These are phyloP conservation scores for Tephrocybe sp. DNA, from an alignment of 768 basidiomycete species.

Conservation along the genomic window DNA sequence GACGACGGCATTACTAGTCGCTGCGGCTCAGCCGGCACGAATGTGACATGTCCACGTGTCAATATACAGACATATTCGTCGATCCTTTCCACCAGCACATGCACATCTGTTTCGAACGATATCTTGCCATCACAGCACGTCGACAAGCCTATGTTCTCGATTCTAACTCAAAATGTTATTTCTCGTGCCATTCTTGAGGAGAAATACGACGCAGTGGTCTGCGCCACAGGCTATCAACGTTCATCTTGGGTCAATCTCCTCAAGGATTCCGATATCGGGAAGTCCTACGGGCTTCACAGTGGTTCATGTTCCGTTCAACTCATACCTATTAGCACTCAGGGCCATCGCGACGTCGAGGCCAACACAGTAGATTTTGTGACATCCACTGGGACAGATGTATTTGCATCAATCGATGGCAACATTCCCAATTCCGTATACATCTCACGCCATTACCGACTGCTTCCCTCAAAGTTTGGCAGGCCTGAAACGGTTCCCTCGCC, in stretches of 20 bases:
- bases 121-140: not conserved
- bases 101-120: not conserved
- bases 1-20: constrained; percentile 41
- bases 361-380: constrained; percentile 21
- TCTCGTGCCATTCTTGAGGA: constrained; percentile 28
- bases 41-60: constrained; percentile 27
- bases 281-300: constrained; percentile 33
- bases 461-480: constrained; percentile 24
- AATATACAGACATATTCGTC: constrained; percentile 37
- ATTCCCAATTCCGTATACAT: constrained; percentile 29
- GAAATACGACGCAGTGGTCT: constrained; percentile 48
- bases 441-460: constrained; percentile 41
- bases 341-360: constrained; percentile 11
- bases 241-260: constrained; percentile 45
- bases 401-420: constrained; percentile 14
- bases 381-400: constrained; percentile 22
- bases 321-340: constrained; percentile 19
- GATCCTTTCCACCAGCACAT: constrained; percentile 29
- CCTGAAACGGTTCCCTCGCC: not conserved
- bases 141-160: constrained; percentile 9
- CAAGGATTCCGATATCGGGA: constrained; percentile 37
- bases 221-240: constrained; percentile 55
- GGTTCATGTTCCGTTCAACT: constrained; percentile 23
- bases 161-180: constrained; percentile 37
- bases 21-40: constrained; percentile 17